phyloP scores from a whole-genome alignment of 1,284 basidiomycete genomes.

The Coriolopsis trogii region DNA sequence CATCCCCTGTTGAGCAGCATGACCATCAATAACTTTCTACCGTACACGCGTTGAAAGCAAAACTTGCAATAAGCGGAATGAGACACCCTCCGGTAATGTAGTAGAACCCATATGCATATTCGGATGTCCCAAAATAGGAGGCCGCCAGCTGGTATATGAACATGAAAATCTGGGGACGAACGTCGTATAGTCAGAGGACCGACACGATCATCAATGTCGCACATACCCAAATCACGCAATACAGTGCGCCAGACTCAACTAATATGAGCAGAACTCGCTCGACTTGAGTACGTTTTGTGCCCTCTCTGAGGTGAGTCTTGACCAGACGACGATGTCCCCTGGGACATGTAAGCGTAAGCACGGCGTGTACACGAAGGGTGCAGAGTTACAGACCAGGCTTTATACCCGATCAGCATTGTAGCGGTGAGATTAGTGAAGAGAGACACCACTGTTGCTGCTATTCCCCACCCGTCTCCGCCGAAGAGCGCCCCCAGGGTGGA shows the following conservation, averaged over 20 bases:
- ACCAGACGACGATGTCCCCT: too few relatives aligned
- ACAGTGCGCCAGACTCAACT: background rate
- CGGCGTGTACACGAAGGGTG: too few relatives aligned
- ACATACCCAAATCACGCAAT: background rate
- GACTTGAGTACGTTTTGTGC: background rate
- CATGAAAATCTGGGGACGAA: background rate
- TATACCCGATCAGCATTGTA: too few relatives aligned
- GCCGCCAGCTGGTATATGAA: background rate
- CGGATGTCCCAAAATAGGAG: background rate
- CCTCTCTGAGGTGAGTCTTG: too few relatives aligned
- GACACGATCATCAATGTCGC: background rate
- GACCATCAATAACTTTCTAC: background rate
- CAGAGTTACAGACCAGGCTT: too few relatives aligned
- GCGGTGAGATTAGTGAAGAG: too few relatives aligned
- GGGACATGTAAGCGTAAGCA: too few relatives aligned
- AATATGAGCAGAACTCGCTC: background rate
- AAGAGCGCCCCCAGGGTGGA: too few relatives aligned
- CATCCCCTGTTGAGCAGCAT: background rate
- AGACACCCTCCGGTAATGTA: background rate
- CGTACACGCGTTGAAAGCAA: background rate
- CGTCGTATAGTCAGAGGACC: background rate
- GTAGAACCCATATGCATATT: background rate
- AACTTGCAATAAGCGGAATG: background rate
- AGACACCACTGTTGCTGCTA: too few relatives aligned
- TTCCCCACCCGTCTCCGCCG: too few relatives aligned